These are phyloP conservation scores for Cryphonectria carpinicola DNA, from an alignment of 2,329 filamentous ascomycete genomes.

Conservation along the genomic window DNA sequence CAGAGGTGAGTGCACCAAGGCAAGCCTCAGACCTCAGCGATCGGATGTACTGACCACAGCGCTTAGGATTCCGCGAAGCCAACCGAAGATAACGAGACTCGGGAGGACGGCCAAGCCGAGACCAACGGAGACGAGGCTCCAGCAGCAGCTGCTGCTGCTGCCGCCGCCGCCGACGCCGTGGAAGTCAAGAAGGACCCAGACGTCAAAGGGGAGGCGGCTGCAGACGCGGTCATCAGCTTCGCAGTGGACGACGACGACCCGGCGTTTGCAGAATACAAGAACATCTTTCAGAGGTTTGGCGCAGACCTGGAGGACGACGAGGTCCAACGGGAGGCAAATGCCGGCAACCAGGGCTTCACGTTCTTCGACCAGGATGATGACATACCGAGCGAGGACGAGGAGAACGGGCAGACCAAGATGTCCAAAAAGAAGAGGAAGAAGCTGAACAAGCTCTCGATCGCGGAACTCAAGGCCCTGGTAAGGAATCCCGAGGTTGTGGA, in stretches of 20 bases:
- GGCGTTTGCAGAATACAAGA: conserved; percentile 80
- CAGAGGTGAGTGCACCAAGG: conserved; percentile 49
- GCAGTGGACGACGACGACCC: conserved; percentile 71
- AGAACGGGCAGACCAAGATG: conserved; percentile 67
- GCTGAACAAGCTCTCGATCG: conserved; percentile 89
- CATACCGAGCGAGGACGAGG: conserved; percentile 83
- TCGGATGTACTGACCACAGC: conserved; percentile 31
- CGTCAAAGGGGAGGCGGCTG: conserved; percentile 40
- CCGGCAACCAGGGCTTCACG: conserved; percentile 80
- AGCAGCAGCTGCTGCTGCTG: conserved; percentile 32
- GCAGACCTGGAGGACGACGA: conserved; percentile 65
- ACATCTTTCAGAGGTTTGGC: conserved; percentile 81
- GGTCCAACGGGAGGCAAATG: conserved; percentile 65
- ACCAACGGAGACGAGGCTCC: conserved; percentile 27
- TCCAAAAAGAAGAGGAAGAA: conserved; percentile 96
- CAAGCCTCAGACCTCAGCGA: neutral
- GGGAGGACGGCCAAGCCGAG: conserved; percentile 10
- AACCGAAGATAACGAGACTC: conserved; percentile 27
- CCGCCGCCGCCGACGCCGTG: conserved; percentile 40
- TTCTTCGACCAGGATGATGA: conserved; percentile 84
- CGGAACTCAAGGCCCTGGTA: conserved; percentile 91
- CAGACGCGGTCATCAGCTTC: conserved; percentile 49
- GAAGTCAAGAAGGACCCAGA: conserved; percentile 48
- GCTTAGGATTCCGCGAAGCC: conserved; percentile 25
- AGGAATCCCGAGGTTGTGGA: conserved; percentile 92